phyloP scores from a whole-genome alignment of 176 grass and related monocot genomes.

The Eragrostis curvula region DNA sequence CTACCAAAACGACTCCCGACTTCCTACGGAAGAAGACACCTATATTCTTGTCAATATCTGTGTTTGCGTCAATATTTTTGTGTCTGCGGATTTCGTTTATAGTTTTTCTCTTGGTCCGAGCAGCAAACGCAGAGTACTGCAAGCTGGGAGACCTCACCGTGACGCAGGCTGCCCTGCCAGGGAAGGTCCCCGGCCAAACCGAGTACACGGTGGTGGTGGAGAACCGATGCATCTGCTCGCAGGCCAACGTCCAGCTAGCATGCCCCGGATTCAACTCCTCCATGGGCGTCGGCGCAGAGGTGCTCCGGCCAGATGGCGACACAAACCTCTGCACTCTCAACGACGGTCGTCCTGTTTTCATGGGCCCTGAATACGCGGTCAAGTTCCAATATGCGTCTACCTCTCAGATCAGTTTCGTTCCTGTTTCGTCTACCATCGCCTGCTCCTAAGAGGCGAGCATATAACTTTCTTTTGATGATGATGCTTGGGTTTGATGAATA shows the following conservation, averaged over 20 bases:
- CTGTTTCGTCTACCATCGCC: constrained; percentile 3
- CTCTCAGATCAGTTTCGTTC: constrained; percentile 2
- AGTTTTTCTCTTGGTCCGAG: too few relatives aligned
- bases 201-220: constrained; percentile 16
- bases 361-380: neutral
- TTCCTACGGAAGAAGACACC: too few relatives aligned
- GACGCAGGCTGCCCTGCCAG: neutral
- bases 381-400: constrained; percentile 19
- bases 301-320: neutral
- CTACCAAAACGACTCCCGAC: too few relatives aligned
- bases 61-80: too few relatives aligned
- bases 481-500: too few relatives aligned
- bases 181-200: too few relatives aligned
- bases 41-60: too few relatives aligned
- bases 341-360: neutral
- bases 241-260: constrained; percentile 25
- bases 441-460: neutral
- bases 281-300: neutral
- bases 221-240: constrained; percentile 30
- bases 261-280: neutral
- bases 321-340: neutral
- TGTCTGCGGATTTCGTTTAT: too few relatives aligned
- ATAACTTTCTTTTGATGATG: too few relatives aligned
- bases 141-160: too few relatives aligned
- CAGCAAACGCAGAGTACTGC: too few relatives aligned